Percentiles rank a stretch among this genome's conserved stretches.
These are phyloP conservation scores for Gossypium laxum DNA, from an alignment of 441 rosid species.

Conservation along the genomic window DNA sequence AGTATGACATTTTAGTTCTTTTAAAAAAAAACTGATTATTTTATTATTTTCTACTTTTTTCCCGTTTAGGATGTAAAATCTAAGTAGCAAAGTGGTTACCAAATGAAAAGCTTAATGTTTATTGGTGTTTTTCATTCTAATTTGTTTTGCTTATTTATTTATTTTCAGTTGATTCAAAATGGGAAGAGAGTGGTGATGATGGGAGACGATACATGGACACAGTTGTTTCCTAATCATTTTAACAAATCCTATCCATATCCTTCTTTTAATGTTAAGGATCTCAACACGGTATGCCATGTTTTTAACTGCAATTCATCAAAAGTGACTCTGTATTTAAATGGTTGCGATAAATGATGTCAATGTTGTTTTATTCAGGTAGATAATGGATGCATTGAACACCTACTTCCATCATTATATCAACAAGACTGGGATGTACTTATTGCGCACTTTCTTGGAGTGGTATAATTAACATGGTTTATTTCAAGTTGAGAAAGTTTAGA, in stretches of 20 bases:
- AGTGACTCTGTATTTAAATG: neutral
- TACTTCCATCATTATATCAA: constrained; percentile 60
- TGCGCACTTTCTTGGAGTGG: constrained; percentile 98
- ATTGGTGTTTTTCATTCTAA: neutral
- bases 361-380: constrained; percentile 50
- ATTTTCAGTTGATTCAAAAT: constrained; percentile 51
- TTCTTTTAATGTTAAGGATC: constrained; percentile 88
- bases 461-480: constrained; percentile 30
- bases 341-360: constrained; percentile 4
- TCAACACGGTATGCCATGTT: constrained; percentile 53
- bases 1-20: neutral
- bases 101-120: neutral
- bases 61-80: neutral
- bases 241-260: constrained; percentile 78
- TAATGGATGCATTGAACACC: constrained; percentile 79
- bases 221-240: constrained; percentile 82
- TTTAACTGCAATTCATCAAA: constrained; percentile 1
- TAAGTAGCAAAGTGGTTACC: neutral
- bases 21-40: neutral
- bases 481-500: neutral
- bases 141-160: constrained; percentile 4
- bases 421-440: constrained; percentile 95
- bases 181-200: constrained; percentile 85
- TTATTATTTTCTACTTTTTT: neutral
- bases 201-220: constrained; percentile 96